Evolutionary conservation across 371 early-diverging fungal species (phyloP), one percentile per base, ranked within the genome.

Genomic region (Dinochytrium kinnereticum): DNA sequence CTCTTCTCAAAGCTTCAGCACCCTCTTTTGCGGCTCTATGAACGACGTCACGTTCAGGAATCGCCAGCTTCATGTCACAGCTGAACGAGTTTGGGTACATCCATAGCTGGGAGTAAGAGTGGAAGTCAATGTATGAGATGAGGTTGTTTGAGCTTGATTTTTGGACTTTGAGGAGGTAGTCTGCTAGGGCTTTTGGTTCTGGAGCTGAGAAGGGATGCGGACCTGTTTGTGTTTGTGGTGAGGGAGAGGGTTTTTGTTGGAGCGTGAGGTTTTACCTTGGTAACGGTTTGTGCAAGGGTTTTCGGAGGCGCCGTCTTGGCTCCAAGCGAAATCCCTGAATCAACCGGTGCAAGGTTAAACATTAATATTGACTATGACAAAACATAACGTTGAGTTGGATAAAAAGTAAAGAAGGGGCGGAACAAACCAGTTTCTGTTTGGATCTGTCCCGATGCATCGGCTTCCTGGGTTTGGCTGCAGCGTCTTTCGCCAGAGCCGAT

Each of bases 401-500:
- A n/a, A n/a, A n/a, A n/a, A n/a, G n/a, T n/a, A n/a, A n/a, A n/a
- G n/a, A n/a, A n/a, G n/a, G n/a, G n/a, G n/a, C n/a, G n/a, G 13
- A 44, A 44, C 44, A 13, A 5, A 55, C 57, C 57, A 55, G 24
- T 55, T 55, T 24, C 57, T 71, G 70, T 81, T 81, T 24, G 68
- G 66, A 66, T 81, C 82, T 30, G 74, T 74, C 31, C 82, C 82
- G 7, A 71, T 28, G 33, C 76, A 75, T 26, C 13, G 59, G 5
- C 40, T 40, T 19, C 30, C 61, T 21, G 28, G 1, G 69, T 73
- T 82, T 21, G 68, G 59, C 28, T 72, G 68, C 30, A 71, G 61
- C 68, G 77, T 82, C 73, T 82, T 82, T 30, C 82, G 40, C 82
- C 82, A 82, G 69, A 80, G 57, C 33, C 82, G 61, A 69, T 78